A percentile compares a stretch with the other conserved stretches of the same genome.
Conservation (phyloP, 495 filamentous ascomycete genomes). For the Viridothelium virens region DNA sequence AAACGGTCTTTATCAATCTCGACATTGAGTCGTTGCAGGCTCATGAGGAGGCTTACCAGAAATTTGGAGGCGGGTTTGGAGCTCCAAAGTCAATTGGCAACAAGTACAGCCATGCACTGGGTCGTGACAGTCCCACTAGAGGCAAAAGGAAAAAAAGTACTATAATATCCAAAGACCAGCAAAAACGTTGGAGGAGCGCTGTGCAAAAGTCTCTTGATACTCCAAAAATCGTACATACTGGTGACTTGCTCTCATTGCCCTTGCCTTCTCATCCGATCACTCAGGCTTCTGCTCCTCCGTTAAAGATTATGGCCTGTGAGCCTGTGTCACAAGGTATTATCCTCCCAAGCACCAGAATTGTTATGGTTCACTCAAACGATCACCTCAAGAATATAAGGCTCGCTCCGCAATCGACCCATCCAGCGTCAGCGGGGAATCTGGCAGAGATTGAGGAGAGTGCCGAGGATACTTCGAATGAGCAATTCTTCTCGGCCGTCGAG, state of each 20-base stretch:
- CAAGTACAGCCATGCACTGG: slow-evolving; percentile 20
- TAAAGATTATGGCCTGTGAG: slow-evolving; percentile 55
- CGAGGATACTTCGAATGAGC: slow-evolving; percentile 73
- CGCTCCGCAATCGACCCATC: slow-evolving; percentile 36
- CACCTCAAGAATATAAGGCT: slow-evolving; percentile 34
- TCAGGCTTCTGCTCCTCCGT: slow-evolving; percentile 72
- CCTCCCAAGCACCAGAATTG: slow-evolving; percentile 56
- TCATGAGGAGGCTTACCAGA: slow-evolving; percentile 53
- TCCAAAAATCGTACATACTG: slow-evolving; percentile 69
- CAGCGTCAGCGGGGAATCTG: slow-evolving; percentile 49
- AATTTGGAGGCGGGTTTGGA: slow-evolving; percentile 55
- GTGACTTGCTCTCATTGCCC: slow-evolving; percentile 75
- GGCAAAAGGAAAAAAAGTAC: slow-evolving; percentile 20
- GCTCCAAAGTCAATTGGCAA: slow-evolving; percentile 36
- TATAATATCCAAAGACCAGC: slow-evolving; percentile 25
- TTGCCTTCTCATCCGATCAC: slow-evolving; percentile 83
- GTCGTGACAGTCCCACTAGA: slow-evolving; percentile 13
- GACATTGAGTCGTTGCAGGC: slow-evolving; percentile 65
- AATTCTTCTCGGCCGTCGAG: slow-evolving; percentile 81
- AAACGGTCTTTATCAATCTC: slow-evolving; percentile 75
- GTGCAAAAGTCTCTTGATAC: slow-evolving; percentile 64
- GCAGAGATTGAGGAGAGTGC: slow-evolving; percentile 66
- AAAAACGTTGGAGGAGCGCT: slow-evolving; percentile 65
- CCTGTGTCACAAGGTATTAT: slow-evolving; percentile 81
- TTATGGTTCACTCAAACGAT: slow-evolving; percentile 52